Conservation (phyloP, 164 flowering plant genomes). For the Annona squamosa region DNA sequence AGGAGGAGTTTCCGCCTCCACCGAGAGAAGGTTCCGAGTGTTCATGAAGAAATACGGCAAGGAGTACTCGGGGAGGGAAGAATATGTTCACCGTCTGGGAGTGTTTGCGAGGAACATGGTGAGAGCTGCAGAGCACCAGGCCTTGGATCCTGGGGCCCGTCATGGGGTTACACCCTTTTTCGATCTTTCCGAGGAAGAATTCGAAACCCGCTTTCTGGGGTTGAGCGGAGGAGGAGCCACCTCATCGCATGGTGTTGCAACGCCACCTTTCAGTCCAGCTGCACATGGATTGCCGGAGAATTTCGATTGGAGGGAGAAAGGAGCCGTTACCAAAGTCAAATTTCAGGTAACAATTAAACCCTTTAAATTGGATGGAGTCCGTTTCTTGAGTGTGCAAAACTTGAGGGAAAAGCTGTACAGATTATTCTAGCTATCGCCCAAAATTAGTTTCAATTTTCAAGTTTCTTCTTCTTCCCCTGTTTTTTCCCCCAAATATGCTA, state of each 20-base stretch:
- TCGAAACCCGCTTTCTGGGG: conserved; percentile 52
- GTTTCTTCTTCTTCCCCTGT: too few species aligned
- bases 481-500: too few species aligned
- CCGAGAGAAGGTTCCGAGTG: conserved; percentile 35
- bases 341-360: conserved; percentile 39
- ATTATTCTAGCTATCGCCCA: too few species aligned
- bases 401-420: too few species aligned
- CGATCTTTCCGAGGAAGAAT: conserved; percentile 68
- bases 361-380: too few species aligned
- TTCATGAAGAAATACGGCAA: conserved; percentile 60
- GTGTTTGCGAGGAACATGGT: conserved; percentile 54
- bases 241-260: too few species aligned
- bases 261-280: neutral
- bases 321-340: conserved; percentile 84
- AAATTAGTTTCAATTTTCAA: too few species aligned
- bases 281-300: conserved; percentile 49
- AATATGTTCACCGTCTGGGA: conserved; percentile 61
- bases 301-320: conserved; percentile 88
- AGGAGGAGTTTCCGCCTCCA: conserved; percentile 16
- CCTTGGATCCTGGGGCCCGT: conserved; percentile 64
- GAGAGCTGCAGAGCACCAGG: conserved; percentile 73
- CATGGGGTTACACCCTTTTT: conserved; percentile 84
- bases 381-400: too few species aligned
- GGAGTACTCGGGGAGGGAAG: conserved; percentile 48
- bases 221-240: conserved; percentile 19